These are phyloP conservation scores for Colletotrichum eleusines DNA, from an alignment of 2,329 filamentous ascomycete genomes.

Conservation along the genomic window DNA sequence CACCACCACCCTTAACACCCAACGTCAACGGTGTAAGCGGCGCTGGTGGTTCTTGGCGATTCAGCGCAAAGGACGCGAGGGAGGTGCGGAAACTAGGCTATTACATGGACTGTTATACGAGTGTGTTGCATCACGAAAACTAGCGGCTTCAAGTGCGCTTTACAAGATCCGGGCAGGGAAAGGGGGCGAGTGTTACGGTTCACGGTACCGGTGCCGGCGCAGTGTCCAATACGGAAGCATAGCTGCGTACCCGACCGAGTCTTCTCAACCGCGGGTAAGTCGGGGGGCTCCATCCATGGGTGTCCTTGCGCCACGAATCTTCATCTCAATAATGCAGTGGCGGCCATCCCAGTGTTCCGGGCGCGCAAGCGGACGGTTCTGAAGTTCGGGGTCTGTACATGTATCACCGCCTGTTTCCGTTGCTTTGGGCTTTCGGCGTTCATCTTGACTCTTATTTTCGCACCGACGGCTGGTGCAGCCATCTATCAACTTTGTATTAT, in stretches of 20 bases:
- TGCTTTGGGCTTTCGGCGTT: conserved; percentile 12
- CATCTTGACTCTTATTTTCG: neutral
- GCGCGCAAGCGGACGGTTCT: conserved; percentile 10
- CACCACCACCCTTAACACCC: neutral
- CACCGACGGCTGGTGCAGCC: neutral
- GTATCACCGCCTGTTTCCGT: conserved; percentile 31
- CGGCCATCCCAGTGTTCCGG: conserved; percentile 17
- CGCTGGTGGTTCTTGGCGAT: neutral
- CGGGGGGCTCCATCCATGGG: neutral
- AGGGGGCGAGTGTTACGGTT: neutral
- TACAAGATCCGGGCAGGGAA: neutral
- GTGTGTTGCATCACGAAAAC: conserved; percentile 33
- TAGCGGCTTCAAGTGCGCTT: conserved; percentile 20
- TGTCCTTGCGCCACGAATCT: conserved; percentile 12
- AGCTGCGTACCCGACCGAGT: neutral
- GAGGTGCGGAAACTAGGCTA: neutral
- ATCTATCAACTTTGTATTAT: neutral
- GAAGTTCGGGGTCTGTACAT: conserved; percentile 31
- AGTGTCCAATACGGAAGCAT: neutral
- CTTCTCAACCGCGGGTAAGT: neutral
- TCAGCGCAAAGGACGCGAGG: neutral
- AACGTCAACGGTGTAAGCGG: neutral
- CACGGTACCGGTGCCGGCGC: neutral
- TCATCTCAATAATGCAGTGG: conserved; percentile 18
- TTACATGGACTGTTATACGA: conserved; percentile 20